phyloP scores from a whole-genome alignment of 768 basidiomycete genomes.

The Termitomyces heimii region DNA sequence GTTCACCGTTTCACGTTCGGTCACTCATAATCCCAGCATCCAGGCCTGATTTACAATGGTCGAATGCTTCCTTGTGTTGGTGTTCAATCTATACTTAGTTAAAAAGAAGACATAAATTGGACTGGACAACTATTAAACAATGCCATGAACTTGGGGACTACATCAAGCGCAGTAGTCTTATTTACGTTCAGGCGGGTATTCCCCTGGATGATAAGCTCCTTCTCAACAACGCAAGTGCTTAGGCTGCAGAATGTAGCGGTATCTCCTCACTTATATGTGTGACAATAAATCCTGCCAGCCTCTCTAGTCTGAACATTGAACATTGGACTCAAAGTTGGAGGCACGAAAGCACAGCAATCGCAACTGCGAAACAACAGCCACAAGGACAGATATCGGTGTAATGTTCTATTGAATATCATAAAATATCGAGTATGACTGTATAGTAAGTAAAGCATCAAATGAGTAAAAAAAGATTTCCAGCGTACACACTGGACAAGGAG shows the following conservation, averaged over 20 bases:
- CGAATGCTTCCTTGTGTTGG: not conserved
- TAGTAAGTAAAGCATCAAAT: not conserved
- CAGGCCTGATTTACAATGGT: not conserved
- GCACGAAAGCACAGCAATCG: no score
- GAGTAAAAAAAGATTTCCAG: slow-evolving; percentile 8
- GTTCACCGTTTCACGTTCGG: not conserved
- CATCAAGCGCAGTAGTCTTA: no score
- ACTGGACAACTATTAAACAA: no score
- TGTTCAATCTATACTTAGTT: no score
- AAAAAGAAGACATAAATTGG: no score
- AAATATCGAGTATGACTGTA: not conserved
- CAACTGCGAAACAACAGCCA: not conserved
- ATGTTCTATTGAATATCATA: not conserved
- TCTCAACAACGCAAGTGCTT: no score
- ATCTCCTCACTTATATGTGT: no score
- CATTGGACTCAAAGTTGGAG: not conserved
- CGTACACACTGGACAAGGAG: slow-evolving; percentile 8
- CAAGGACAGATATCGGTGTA: not conserved
- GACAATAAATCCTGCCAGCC: not conserved
- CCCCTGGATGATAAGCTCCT: no score
- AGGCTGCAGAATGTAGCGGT: no score
- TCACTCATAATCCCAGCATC: not conserved
- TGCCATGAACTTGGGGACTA: no score
- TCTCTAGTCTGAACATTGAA: not conserved
- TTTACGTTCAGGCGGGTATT: no score